phyloP scores from a whole-genome alignment of 176 grass and related monocot species.

The Avena sativa region DNA sequence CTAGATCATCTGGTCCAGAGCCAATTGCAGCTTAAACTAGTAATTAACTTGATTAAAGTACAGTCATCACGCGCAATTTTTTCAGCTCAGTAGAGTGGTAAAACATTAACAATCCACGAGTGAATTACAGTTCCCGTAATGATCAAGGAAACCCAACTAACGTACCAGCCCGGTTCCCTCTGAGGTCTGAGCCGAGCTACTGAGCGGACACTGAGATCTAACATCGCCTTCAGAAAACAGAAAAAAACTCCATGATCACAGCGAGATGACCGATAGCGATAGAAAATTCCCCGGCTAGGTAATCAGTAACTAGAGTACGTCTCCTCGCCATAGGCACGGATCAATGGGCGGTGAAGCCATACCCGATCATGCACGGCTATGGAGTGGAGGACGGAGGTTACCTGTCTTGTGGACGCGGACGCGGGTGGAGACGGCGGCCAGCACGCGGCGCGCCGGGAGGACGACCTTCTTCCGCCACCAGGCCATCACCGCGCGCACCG shows the following conservation, averaged over 20 bases:
- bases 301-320: not conserved
- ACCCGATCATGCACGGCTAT: not conserved
- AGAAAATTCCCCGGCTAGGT: not conserved
- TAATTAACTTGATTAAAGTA: not conserved
- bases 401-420: conserved; percentile 61
- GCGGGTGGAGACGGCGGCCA: conserved; percentile 66
- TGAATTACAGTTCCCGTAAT: not conserved
- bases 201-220: not conserved
- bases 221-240: not conserved
- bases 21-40: no score
- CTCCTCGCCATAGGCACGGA: not conserved
- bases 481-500: conserved; percentile 60
- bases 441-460: conserved; percentile 64
- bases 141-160: not conserved
- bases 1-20: no score
- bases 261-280: not conserved
- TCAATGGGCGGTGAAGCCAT: not conserved
- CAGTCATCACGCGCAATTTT: not conserved
- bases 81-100: not conserved
- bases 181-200: not conserved
- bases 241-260: not conserved
- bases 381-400: conserved; percentile 2
- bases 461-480: conserved; percentile 91
- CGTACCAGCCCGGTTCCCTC: not conserved
- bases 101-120: not conserved